phyloP scores from a whole-genome alignment of 345 rosid genomes.

The Heritiera littoralis region DNA sequence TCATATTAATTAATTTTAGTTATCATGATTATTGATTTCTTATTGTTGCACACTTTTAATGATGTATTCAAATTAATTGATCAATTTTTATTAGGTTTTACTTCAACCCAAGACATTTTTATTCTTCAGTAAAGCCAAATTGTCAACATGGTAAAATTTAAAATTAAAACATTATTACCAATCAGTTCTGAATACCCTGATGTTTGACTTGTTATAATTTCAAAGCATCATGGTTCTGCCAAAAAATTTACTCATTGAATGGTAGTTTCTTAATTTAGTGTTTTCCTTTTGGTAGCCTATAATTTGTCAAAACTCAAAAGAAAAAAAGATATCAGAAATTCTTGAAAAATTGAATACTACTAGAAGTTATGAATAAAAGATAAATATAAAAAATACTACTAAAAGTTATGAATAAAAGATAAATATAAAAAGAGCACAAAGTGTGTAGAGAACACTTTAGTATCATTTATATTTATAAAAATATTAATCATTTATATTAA shows the following conservation, averaged over 20 bases:
- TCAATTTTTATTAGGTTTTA: neutral
- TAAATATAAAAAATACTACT: neutral
- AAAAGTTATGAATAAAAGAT: neutral
- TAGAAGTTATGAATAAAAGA: neutral
- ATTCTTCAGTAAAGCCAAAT: neutral
- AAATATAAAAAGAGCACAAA: neutral
- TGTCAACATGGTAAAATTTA: neutral
- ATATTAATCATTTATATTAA: neutral
- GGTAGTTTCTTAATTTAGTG: too few relatives aligned
- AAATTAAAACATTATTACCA: neutral
- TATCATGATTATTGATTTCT: neutral
- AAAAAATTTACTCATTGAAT: too few relatives aligned
- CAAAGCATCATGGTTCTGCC: neutral
- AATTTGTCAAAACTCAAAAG: neutral
- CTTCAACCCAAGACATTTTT: slow-evolving; percentile 1
- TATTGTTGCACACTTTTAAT: neutral
- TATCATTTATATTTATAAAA: neutral
- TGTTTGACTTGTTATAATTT: neutral
- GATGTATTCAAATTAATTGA: neutral
- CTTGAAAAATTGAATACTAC: neutral
- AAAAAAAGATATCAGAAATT: neutral
- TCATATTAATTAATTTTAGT: neutral
- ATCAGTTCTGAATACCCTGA: neutral
- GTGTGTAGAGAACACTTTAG: neutral
- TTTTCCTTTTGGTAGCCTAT: neutral